Conservation (phyloP, 768 basidiomycete genomes). For the Sporobolomyces phaffii region DNA sequence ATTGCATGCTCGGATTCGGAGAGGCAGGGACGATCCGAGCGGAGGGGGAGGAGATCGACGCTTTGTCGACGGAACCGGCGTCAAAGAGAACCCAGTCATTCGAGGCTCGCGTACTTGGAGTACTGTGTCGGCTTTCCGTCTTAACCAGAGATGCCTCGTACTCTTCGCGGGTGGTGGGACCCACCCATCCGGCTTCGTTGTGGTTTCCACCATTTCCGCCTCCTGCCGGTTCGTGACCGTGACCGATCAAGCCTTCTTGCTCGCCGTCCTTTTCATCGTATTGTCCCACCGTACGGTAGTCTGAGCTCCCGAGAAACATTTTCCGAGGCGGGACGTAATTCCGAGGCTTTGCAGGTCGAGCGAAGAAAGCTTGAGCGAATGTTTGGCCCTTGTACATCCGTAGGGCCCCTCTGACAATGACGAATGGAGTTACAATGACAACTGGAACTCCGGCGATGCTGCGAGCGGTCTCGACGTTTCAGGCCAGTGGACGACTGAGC, state of each 20-base stretch:
- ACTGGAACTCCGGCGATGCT: slow-evolving; percentile 19
- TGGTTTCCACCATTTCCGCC: neutral
- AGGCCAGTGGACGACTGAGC: no score
- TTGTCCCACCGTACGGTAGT: neutral
- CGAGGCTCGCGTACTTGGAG: neutral
- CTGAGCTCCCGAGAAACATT: slow-evolving; percentile 16
- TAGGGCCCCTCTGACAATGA: slow-evolving; percentile 5
- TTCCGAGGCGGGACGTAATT: slow-evolving; percentile 8
- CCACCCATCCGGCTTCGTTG: slow-evolving; percentile 5
- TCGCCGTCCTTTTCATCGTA: neutral
- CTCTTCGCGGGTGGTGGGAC: slow-evolving; percentile 18
- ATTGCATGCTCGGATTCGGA: no score
- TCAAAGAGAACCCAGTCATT: neutral
- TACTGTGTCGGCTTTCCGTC: neutral
- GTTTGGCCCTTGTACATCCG: slow-evolving; percentile 5
- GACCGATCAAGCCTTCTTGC: neutral
- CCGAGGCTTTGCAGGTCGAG: neutral
- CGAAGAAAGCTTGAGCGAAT: slow-evolving; percentile 23
- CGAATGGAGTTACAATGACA: slow-evolving; percentile 14
- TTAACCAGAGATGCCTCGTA: slow-evolving; percentile 14
- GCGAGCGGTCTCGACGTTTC: neutral
- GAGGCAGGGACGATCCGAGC: no score
- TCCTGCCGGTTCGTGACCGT: neutral
- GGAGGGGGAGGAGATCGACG: no score
- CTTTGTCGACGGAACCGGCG: neutral